Percentiles rank a stretch among this genome's conserved stretches.
These are phyloP conservation scores for Geotrichum australiense DNA, from an alignment of 1,139 yeast genomes.

Conservation along the genomic window DNA sequence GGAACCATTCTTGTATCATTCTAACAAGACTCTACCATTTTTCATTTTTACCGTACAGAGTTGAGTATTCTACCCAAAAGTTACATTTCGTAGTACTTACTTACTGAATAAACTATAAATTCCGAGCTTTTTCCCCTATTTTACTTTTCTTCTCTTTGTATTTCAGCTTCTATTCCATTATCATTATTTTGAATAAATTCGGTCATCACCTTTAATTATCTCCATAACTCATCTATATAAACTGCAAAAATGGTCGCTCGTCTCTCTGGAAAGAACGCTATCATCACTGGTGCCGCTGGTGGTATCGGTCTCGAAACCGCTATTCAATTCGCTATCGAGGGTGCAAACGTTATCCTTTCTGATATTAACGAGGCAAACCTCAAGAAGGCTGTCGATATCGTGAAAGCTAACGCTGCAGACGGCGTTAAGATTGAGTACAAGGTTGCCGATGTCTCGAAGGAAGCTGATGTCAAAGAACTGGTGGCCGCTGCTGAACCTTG, in stretches of 20 bases:
- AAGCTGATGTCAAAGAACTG: constrained; percentile 33
- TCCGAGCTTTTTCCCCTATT: background rate
- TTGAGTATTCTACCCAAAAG: too few relatives aligned
- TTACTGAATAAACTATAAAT: background rate
- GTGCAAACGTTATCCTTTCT: constrained; percentile 52
- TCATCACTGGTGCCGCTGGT: constrained; percentile 60
- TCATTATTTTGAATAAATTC: background rate
- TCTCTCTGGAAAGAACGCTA: constrained; percentile 51
- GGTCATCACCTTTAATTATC: background rate
- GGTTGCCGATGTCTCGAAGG: constrained; percentile 34
- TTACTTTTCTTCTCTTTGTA: background rate
- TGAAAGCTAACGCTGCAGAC: constrained; percentile 24
- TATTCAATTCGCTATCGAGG: constrained; percentile 35
- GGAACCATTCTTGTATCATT: too few relatives aligned
- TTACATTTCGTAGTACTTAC: too few relatives aligned
- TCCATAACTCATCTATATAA: background rate
- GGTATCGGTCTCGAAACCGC: constrained; percentile 38
- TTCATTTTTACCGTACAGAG: too few relatives aligned
- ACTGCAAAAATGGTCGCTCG: constrained; percentile 30
- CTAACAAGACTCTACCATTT: too few relatives aligned
- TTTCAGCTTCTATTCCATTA: background rate
- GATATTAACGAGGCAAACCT: constrained; percentile 42
- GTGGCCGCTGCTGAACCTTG: constrained; percentile 36
- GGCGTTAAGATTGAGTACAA: constrained; percentile 27
- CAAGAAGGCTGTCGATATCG: constrained; percentile 29